Base-by-base conservation (phyloP, 768 basidiomycete species). In the Boletus pseudo-olivaceus region DNA sequence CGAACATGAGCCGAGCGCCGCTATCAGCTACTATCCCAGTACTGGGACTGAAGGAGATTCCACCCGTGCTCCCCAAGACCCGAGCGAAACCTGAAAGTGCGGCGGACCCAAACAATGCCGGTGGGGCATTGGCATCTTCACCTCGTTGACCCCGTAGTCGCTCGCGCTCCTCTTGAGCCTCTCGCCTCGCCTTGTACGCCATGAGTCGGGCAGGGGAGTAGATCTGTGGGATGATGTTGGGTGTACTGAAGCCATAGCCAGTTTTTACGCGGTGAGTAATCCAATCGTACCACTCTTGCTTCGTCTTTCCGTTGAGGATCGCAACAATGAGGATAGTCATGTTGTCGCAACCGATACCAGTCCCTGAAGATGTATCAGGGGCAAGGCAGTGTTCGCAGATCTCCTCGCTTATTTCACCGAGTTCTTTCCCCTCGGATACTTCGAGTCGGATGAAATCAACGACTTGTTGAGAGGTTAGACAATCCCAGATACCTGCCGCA, bases 311-410 rank as follows among this genome's bases (percentile, higher is more conserved):
- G 57, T 89, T 81, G 32, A 95, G 80, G 42, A 99, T 71, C 7
- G 92, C 97, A 53, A 98, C 81, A 49, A 99, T 82, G 61, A 98
- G 80, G 46, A 97, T 76, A 0, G 97, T 99, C 97, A 99, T 99
- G 76, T 99, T 98, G 75, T 99, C 97, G 69, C 96, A 98, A 19
- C 97, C 97, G 58, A 98, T 91, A 12, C 97, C 97, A 41, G 84
- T 84, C 45, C 90, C 91, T 34, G 89, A 89, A 23, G 88, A 87
- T 2, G 91, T 90, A 68, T 97, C 93, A 1, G 95, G 95, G 23
- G 97, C 95, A 44, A 98, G 80, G 66, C 97, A 98, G 61, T 89
- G 87, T 55, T 92, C 88, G 72, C 95, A 96, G 61, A 98, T 85
- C 64, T 84, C 79, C 71, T 96, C 93, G 63, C 88, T 84, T 55